These are phyloP conservation scores for Neocallimastix lanati DNA, from an alignment of 192 early-diverging fungal species.

Conservation along the genomic window DNA sequence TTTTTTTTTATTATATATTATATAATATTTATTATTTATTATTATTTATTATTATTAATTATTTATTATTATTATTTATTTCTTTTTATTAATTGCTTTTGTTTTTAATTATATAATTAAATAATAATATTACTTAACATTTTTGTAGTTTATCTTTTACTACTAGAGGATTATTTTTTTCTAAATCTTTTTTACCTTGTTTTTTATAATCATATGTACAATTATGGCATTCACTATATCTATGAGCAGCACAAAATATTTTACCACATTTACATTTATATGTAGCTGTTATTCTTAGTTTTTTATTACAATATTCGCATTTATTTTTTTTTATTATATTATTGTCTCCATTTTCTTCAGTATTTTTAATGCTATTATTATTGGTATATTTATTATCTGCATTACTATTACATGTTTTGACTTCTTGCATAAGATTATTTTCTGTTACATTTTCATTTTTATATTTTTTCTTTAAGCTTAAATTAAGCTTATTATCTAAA, in stretches of 20 bases:
- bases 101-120: no score
- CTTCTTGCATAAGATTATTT: no score
- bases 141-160: conserved; percentile 22
- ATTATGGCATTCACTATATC: conserved; percentile 29
- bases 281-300: conserved; percentile 19
- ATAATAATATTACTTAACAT: no score
- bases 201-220: conserved; percentile 29
- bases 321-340: background rate
- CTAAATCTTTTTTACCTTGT: conserved; percentile 14
- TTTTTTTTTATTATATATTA: no score
- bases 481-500: background rate
- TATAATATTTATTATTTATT: no score
- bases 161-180: conserved; percentile 29
- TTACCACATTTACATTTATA: conserved; percentile 32
- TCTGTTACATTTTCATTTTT: no score
- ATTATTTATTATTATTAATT: no score
- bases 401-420: no score
- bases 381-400: no score
- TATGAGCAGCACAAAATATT: conserved; percentile 27
- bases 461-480: background rate
- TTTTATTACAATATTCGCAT: conserved; percentile 25
- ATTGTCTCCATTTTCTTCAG: background rate
- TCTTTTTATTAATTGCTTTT: no score
- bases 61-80: no score
- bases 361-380: background rate